phyloP scores from a whole-genome alignment of 331 rosid species.

The Stylosanthes scabra region DNA sequence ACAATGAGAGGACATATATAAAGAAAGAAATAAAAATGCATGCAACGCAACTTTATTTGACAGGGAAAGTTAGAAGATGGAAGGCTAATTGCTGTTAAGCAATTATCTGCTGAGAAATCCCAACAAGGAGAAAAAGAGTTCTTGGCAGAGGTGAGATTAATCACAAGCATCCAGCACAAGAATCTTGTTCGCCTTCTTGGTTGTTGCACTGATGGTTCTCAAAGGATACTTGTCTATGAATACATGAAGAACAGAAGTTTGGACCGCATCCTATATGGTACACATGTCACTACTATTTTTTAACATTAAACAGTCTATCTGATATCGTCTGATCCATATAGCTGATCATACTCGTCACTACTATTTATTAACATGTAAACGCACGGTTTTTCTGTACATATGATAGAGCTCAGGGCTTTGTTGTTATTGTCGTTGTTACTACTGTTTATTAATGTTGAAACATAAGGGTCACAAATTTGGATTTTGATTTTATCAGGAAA shows the following conservation, averaged over 20 bases:
- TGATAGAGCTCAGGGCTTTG: too few relatives aligned
- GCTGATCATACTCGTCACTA: too few relatives aligned
- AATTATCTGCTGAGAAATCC: slow-evolving; percentile 76
- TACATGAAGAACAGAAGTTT: slow-evolving; percentile 85
- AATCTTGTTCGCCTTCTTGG: slow-evolving; percentile 88
- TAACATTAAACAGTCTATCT: too few relatives aligned
- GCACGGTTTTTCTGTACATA: too few relatives aligned
- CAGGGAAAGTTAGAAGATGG: slow-evolving; percentile 83
- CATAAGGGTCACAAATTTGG: background rate
- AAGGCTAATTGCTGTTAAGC: slow-evolving; percentile 72
- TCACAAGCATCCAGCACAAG: slow-evolving; percentile 91
- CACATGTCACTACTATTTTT: too few relatives aligned
- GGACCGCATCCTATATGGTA: slow-evolving; percentile 75
- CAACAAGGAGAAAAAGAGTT: slow-evolving; percentile 90
- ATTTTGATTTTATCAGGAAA: slow-evolving; percentile 52
- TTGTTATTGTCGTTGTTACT: too few relatives aligned
- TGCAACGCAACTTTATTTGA: slow-evolving; percentile 25
- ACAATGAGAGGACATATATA: too few relatives aligned
- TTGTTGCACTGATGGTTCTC: slow-evolving; percentile 82
- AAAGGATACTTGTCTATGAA: slow-evolving; percentile 86
- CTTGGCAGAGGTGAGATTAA: slow-evolving; percentile 82
- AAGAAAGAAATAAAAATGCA: background rate
- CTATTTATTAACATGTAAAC: too few relatives aligned
- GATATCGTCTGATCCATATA: too few relatives aligned
- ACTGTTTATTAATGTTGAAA: too few relatives aligned